Base-by-base conservation (phyloP, 192 early-diverging fungal species). In the Mortierella hygrophila region DNA sequence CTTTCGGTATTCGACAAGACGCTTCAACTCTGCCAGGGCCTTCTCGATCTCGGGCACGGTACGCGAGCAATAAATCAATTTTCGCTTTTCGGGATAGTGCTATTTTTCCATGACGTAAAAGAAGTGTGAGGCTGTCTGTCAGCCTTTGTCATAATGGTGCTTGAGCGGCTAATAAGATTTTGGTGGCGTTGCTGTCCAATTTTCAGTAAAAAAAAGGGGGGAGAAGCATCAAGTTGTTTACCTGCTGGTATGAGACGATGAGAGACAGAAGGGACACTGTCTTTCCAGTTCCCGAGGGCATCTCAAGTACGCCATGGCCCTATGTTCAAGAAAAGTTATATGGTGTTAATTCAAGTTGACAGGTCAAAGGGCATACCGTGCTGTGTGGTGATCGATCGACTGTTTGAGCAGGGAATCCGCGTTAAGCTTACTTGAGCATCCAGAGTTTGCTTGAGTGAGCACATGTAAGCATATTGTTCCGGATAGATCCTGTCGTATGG, bases 1-100 rank as follows among this genome's bases (percentile, higher is more conserved):
- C 82, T 87, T 90, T 23, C 99, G 89, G 88, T 97, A 99, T 47
- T 90, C 95, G 79, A 98, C 95, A 83, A 99, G 81, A 32, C 97
- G 92, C 83, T 97, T 95, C 77, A 99, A 92, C 92, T 99, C 99
- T 8, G 96, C 96, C 68, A 99, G 88, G 4, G 98, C 98, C 89
- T 99, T 99, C 89, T 99, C 99, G 77, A 99, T 99, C 82, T 99
- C 99, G 13, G 99, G 99, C 26, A 99, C 98, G 6, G 99, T 99
- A 85, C 99, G 97, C 47, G 99, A 99, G 84, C 99, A 99, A 91
- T 99, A 99, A n/a, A 99, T 95, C 18, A 99, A 91, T 88, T 99
- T 99, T 44, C 98, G 90, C 82, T 97, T 94, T 80, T 98, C 96
- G 10, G 96, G 95, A 78, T 98, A 96, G 80, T 92, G 93, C 94